Conservation (phyloP, 331 rosid species). For the Quercus tomentella region DNA sequence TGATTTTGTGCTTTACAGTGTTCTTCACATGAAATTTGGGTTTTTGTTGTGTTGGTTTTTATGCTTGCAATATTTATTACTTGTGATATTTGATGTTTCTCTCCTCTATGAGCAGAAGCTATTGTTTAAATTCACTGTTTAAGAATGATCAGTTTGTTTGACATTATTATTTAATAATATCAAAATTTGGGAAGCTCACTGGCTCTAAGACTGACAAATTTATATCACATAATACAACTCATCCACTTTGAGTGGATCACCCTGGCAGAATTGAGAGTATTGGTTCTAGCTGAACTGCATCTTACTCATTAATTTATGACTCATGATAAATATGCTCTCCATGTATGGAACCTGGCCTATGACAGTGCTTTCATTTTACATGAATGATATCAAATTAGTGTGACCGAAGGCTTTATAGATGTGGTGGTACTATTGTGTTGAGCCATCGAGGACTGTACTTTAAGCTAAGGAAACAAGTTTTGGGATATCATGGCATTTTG, state of each 20-base stretch:
- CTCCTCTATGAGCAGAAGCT: background rate
- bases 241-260: no score
- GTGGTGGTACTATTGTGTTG: background rate
- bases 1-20: slow-evolving; percentile 1
- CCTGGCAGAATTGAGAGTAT: no score
- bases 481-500: background rate
- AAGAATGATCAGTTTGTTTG: background rate
- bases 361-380: background rate
- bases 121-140: background rate
- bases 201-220: background rate
- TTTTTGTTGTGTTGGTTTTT: slow-evolving; percentile 21
- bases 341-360: background rate
- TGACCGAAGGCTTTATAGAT: background rate
- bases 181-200: background rate
- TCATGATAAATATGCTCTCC: no score
- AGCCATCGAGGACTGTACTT: background rate
- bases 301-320: no score
- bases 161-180: background rate
- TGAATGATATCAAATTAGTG: background rate
- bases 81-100: background rate
- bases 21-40: background rate
- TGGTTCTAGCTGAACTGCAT: no score
- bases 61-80: background rate
- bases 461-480: background rate
- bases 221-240: no score